Evolutionary conservation across 1,284 basidiomycete species (phyloP), one percentile per base, ranked within the genome.

Genomic region (Hemileia vastatrix): DNA sequence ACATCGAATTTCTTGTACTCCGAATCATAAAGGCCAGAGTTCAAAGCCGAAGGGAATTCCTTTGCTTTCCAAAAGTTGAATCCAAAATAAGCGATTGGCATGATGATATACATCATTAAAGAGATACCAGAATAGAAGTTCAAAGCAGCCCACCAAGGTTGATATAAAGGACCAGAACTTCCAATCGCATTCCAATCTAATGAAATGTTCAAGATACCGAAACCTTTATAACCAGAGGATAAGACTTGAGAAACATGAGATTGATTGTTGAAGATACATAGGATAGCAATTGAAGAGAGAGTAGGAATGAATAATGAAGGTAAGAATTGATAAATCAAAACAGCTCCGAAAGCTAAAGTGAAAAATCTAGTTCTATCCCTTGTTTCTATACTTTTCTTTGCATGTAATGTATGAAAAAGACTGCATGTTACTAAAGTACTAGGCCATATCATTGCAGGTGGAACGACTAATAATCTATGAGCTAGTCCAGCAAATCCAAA

Each of bases 101-200:
- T 76, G 19, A 79, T 74, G 36, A 80, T 66, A 76, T 79, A 81
- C 60, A 79, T 74, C 77, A 80, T 79, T 13, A 66, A 66, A 31
- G 63, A 69, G 4, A 76, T 66, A 2, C 75, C 75, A 3, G 63
- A 69, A 57, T 72, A 76, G 56, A 70, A 74, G 64, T 75, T 74
- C 33, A 71, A 64, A 19, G 80, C 72, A 0, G 80, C 79, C 78
- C 78, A 80, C 71, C 77, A 79, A 1, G 80, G 80, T 44, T 78
- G 79, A 68, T 77, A 81, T 33, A 81, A 71, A 6, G 80, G 79
- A 0, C 79, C 79, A 24, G 71, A 72, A 36, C 68, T 71, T 1
- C 79, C 79, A 2, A 80, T 73, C 23, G 77, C 77, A 43, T 77
- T 77, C 80, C 80, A 81, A 66, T 81, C 80, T 40, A 81, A 78